Percentiles rank a stretch among this genome's conserved stretches.
Conservation (phyloP, 345 rosid genomes). For the Citropsis articulata region DNA sequence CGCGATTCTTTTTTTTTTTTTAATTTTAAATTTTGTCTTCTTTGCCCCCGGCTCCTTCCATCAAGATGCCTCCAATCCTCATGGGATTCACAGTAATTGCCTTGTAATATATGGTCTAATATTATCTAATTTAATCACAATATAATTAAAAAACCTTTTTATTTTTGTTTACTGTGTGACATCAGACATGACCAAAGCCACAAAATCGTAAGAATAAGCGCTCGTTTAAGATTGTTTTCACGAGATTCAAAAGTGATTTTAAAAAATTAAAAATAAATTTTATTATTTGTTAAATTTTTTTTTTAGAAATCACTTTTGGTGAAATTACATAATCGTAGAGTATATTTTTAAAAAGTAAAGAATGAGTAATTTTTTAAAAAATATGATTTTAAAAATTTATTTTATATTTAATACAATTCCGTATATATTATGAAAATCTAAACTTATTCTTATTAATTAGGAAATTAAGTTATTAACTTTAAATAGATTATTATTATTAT, state of each 20-base stretch:
- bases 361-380: too few relatives aligned
- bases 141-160: too few relatives aligned
- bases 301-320: fast-evolving
- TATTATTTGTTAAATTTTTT: fast-evolving
- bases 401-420: too few relatives aligned
- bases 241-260: too few relatives aligned
- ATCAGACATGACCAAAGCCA: not conserved
- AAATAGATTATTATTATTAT: too few relatives aligned
- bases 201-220: fast-evolving
- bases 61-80: not conserved
- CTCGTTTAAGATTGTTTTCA: too few relatives aligned
- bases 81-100: not conserved
- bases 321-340: fast-evolving
- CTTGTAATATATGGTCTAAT: not conserved
- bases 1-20: not conserved
- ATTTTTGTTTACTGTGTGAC: not conserved
- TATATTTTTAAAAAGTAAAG: too few relatives aligned
- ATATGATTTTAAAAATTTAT: too few relatives aligned
- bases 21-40: not conserved
- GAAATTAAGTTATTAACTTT: too few relatives aligned
- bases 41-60: not conserved
- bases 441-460: too few relatives aligned
- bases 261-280: too few relatives aligned
- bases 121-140: not conserved
- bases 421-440: too few relatives aligned